These are phyloP conservation scores for Anthracocystis panici-leucophaei DNA, from an alignment of 1,284 basidiomycete species.

Conservation along the genomic window DNA sequence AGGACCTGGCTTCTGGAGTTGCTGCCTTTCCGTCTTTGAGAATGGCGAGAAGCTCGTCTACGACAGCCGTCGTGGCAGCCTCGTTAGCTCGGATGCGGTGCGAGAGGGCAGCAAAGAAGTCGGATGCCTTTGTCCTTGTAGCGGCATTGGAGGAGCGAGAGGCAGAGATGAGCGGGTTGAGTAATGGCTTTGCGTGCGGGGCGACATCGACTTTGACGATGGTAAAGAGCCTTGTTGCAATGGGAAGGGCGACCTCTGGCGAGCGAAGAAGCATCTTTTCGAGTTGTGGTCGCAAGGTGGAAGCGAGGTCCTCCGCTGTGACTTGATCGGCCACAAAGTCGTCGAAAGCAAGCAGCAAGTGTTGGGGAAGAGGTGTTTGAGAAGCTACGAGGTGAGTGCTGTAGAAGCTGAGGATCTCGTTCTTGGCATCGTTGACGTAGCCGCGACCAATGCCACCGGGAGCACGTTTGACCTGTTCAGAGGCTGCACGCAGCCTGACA, in stretches of 20 bases:
- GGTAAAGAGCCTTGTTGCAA: constrained; percentile 50
- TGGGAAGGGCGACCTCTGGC: constrained; percentile 58
- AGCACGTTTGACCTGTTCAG: constrained; percentile 53
- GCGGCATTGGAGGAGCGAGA: constrained; percentile 54
- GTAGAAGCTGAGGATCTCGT: constrained; percentile 56
- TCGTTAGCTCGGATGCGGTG: constrained; percentile 33
- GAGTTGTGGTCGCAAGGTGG: constrained; percentile 59
- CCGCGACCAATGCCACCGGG: constrained; percentile 46
- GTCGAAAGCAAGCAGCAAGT: constrained; percentile 47
- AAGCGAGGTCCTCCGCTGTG: constrained; percentile 48
- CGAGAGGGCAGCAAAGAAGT: constrained; percentile 42
- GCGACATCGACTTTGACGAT: constrained; percentile 41
- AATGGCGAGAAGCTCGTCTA: constrained; percentile 53
- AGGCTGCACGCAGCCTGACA: constrained; percentile 53
- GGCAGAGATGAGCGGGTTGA: constrained; percentile 49
- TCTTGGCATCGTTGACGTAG: constrained; percentile 40
- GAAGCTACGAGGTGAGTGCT: constrained; percentile 58
- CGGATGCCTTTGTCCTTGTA: constrained; percentile 50
- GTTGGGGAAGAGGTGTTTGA: constrained; percentile 51
- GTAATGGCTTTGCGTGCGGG: constrained; percentile 47
- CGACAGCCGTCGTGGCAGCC: constrained; percentile 21
- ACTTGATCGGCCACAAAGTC: constrained; percentile 56
- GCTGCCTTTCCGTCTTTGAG: constrained; percentile 56
- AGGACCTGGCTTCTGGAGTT: constrained; percentile 56
- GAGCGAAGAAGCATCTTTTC: constrained; percentile 67